Conservation (phyloP, 1,284 basidiomycete species). For the Phlebopus sp. region DNA sequence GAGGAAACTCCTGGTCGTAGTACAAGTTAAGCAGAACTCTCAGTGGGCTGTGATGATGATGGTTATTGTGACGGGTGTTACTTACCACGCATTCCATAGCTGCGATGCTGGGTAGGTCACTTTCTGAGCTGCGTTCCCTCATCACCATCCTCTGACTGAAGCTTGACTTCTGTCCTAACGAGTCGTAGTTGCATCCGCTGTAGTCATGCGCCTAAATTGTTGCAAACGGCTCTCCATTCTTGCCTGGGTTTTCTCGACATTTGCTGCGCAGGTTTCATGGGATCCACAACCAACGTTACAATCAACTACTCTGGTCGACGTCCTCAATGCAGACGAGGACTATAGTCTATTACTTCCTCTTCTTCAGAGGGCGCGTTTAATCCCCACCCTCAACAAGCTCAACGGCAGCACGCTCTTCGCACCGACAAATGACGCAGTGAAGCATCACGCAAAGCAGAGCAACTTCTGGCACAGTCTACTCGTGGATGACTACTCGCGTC, state of each 20-base stretch:
- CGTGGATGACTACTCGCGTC: conserved; percentile 33
- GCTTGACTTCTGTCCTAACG: not conserved
- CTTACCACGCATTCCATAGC: not conserved
- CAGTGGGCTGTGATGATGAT: no score
- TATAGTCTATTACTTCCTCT: conserved; percentile 79
- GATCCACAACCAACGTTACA: conserved; percentile 20
- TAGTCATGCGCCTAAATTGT: conserved; percentile 36
- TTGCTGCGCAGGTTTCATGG: conserved; percentile 33
- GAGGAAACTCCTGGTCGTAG: no score
- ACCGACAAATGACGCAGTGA: conserved; percentile 90
- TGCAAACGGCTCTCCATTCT: conserved; percentile 39
- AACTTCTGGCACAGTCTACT: conserved; percentile 50
- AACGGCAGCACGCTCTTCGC: conserved; percentile 87
- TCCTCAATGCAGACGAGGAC: conserved; percentile 72
- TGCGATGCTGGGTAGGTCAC: not conserved
- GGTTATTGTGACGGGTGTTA: not conserved
- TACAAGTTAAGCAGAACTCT: no score
- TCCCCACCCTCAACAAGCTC: conserved; percentile 89
- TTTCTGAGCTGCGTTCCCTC: not conserved
- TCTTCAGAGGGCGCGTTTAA: conserved; percentile 82
- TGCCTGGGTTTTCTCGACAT: conserved; percentile 29
- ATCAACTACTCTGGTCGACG: conserved; percentile 66
- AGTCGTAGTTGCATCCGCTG: not conserved
- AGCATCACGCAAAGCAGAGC: conserved; percentile 43
- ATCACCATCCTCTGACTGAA: not conserved